phyloP scores from a whole-genome alignment of 2,329 filamentous ascomycete species.

The Tympanopsis confertula region DNA sequence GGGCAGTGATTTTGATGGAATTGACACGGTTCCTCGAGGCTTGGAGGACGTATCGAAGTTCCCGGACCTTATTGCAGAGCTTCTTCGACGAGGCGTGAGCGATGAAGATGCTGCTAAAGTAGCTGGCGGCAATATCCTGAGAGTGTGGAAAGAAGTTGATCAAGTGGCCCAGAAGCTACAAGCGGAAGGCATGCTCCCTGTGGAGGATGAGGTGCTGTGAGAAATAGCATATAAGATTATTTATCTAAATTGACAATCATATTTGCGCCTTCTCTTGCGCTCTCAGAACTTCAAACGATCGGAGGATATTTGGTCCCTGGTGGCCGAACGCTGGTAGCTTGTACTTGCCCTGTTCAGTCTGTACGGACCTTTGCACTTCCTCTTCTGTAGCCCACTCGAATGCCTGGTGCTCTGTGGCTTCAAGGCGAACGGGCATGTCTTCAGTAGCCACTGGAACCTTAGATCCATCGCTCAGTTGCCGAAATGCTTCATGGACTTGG shows the following conservation, averaged over 20 bases:
- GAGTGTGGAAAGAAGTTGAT: neutral
- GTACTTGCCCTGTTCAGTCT: no score
- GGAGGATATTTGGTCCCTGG: no score
- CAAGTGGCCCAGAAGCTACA: neutral
- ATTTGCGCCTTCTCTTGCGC: no score
- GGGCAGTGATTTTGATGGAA: conserved; percentile 19
- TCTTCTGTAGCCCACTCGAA: neutral
- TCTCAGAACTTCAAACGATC: no score
- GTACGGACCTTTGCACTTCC: neutral
- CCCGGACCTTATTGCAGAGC: neutral
- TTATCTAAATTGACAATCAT: no score
- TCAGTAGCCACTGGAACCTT: no score
- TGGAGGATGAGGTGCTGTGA: neutral
- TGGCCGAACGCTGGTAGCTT: no score
- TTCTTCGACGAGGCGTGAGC: neutral
- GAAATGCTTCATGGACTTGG: neutral
- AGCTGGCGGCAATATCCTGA: neutral
- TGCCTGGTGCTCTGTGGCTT: neutral
- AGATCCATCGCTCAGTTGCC: no score
- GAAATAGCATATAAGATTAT: no score
- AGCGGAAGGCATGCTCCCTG: neutral
- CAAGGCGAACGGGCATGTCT: no score
- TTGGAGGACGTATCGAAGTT: conserved; percentile 10
- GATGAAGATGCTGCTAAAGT: conserved; percentile 1
- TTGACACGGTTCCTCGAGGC: conserved; percentile 8